Evolutionary conservation across 2,329 filamentous ascomycete species (phyloP).

Genomic region (Colletotrichum theobromicola): DNA sequence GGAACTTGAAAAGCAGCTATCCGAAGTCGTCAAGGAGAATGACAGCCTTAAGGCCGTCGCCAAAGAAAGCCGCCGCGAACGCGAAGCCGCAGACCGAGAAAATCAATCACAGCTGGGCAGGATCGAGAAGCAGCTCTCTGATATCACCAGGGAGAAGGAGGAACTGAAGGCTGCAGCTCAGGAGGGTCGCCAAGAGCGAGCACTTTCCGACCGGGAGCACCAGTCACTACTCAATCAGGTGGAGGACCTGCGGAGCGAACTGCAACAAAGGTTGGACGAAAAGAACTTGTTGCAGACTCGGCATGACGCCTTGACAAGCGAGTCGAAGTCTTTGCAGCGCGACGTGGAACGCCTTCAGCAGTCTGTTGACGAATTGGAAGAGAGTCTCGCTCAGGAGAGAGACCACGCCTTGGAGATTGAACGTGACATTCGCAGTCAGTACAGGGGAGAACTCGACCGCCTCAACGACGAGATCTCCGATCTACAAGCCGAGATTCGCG

Average conservation of each 20-base stretch:
- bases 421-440: slow-evolving; percentile 57
- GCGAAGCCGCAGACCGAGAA: slow-evolving; percentile 42
- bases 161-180: slow-evolving; percentile 50
- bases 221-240: slow-evolving; percentile 54
- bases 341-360: slow-evolving; percentile 61
- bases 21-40: slow-evolving; percentile 51
- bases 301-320: slow-evolving; percentile 69
- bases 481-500: slow-evolving; percentile 68
- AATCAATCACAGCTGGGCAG: slow-evolving; percentile 45
- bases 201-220: slow-evolving; percentile 41
- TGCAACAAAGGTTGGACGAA: slow-evolving; percentile 65
- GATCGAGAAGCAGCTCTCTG: slow-evolving; percentile 55
- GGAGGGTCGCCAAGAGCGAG: slow-evolving; percentile 49
- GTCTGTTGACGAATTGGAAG: slow-evolving; percentile 52
- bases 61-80: slow-evolving; percentile 48
- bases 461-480: slow-evolving; percentile 65
- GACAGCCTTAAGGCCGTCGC: slow-evolving; percentile 49
- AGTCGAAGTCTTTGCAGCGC: slow-evolving; percentile 70
- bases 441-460: slow-evolving; percentile 51
- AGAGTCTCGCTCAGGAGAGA: slow-evolving; percentile 57
- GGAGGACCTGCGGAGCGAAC: slow-evolving; percentile 62
- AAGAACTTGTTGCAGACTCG: slow-evolving; percentile 73
- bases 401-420: slow-evolving; percentile 65
- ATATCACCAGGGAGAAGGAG: slow-evolving; percentile 51
- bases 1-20: slow-evolving; percentile 56